Evolutionary conservation across 805 yeast species (phyloP), one percentile per base, ranked within the genome.

Genomic region (Maudiozyma pseudohumilis): DNA sequence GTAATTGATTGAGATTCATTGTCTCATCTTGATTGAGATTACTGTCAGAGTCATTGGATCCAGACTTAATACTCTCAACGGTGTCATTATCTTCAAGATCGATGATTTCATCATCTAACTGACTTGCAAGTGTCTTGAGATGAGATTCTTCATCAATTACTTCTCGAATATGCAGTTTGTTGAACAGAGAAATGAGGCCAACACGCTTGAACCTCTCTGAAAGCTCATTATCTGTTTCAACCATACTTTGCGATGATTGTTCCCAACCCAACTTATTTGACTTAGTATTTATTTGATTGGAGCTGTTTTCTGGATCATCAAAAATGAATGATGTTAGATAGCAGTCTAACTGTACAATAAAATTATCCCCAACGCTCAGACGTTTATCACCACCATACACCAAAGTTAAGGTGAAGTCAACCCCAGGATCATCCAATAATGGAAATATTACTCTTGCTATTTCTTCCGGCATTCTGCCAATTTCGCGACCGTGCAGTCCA

Each of bases 381-480:
- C 77, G 55, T 27, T 44, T 52, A 9, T 65, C 62, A 15, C 77
- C 80, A 29, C 78, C 74, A 49, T 69, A 74, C 6, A 81, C 66
- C 25, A 83, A 66, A 0, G 74, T 67, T 1, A 75, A 75, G 28
- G 71, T 70, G 46, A 84, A 77, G 2, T 53, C 51, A 28, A 81
- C 71, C 3, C 75, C 64, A 6, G 66, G 64, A 8, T 71, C 56
- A 38, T 74, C 82, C 23, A 87, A 63, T 19, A 58, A 37, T 0
- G 94, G 86, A 3, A 78, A 70, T 8, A 88, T 52, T 9, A 78
- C 69, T 5, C 70, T 59, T 0, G 94, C 86, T 22, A 75, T 64
- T 35, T 75, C 81, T 44, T 80, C 87, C 0, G 84, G 78, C 1
- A 84, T 53, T 46, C 95, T 70, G 0, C 92, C 96, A 22, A 88